A percentile compares a stretch with the other conserved stretches of the same genome.
Evolutionary conservation across 2,329 filamentous ascomycete genomes (phyloP).

Genomic region (Ophiocordyceps unilateralis): DNA sequence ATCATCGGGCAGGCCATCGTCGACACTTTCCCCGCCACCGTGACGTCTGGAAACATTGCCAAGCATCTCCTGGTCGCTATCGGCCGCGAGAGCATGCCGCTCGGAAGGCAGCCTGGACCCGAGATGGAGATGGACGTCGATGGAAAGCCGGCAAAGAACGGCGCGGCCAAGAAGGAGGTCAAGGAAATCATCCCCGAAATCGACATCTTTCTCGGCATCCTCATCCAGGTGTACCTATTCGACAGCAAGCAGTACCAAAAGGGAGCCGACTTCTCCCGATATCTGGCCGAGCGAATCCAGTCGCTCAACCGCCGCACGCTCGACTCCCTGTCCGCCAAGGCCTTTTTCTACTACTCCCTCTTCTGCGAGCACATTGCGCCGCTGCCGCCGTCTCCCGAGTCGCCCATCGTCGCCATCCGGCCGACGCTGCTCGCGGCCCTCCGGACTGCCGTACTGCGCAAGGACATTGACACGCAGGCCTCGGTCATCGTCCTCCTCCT

Average conservation of each 20-base stretch:
- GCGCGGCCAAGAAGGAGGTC: conserved; percentile 39
- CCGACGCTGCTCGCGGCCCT: conserved; percentile 75
- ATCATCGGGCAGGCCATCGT: conserved; percentile 66
- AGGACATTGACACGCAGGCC: conserved; percentile 94
- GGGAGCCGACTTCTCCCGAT: conserved; percentile 70
- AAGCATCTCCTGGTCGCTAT: conserved; percentile 55
- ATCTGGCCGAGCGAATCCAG: conserved; percentile 71
- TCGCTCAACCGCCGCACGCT: conserved; percentile 82
- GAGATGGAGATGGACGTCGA: conserved; percentile 64
- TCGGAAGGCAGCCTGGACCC: conserved; percentile 36
- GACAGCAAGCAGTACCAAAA: conserved; percentile 68
- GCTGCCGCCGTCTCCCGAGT: conserved; percentile 74
- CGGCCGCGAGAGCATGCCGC: conserved; percentile 46
- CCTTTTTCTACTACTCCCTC: conserved; percentile 94
- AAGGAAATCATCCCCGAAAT: conserved; percentile 77
- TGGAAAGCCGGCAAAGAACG: conserved; percentile 34
- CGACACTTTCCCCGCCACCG: conserved; percentile 54
- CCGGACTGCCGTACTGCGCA: conserved; percentile 86
- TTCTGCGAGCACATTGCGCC: conserved; percentile 87
- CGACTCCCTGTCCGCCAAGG: conserved; percentile 83
- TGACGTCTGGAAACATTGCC: conserved; percentile 44
- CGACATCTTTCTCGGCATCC: conserved; percentile 74
- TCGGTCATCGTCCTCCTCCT: conserved; percentile 88
- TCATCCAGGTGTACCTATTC: conserved; percentile 74
- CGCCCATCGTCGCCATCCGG: conserved; percentile 71